Evolutionary conservation across 1,284 basidiomycete species (phyloP), one percentile per base, ranked within the genome.

Genomic region (Earliella scabrosa): DNA sequence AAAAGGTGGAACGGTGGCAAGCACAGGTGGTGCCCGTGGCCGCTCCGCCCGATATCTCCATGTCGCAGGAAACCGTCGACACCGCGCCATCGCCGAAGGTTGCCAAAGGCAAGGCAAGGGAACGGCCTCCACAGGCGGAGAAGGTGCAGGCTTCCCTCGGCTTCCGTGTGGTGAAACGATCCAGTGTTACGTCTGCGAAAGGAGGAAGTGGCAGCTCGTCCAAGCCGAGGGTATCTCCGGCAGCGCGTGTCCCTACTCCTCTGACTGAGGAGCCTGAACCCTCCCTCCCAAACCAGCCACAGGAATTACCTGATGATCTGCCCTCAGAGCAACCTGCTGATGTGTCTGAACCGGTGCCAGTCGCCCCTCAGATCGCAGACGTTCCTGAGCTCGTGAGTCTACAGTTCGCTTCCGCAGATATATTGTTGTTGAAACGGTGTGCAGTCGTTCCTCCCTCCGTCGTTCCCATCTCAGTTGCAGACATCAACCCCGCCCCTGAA

Each of bases 381-480:
- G 18, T 70, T n/a, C 60, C 69, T 14, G 70, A 71, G 47, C 63
- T 62, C 59, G 70, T 70, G 39, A 57, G 69, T 60, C 9, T 11
- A 16, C 24, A 34, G 7, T 65, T 62, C 46, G 41, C 68, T 68
- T 67, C 63, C 55, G 71, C 64, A 39, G 71, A 69, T 71, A 48
- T 41, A 53, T 50, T n/a, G n/a, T 38, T 38, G 34, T 39, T 45
- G 10, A 53, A 55, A 51, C 38, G 62, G 50, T 47, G 34, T 27
- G 16, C 45, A 73, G 71, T 65, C 63, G 8, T 72, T 69, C 56
- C 61, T 73, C 13, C 73, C 73, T 7, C 73, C 73, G 14, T 75
- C 74, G 26, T 76, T 76, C 50, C 74, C 75, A n/a, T 66, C 72
- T 36, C 64, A 75, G 45, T 66, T 76, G 44, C 60, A 62, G 27